phyloP scores from a whole-genome alignment of 768 basidiomycete species.

The Psilocybe cyanescens region DNA sequence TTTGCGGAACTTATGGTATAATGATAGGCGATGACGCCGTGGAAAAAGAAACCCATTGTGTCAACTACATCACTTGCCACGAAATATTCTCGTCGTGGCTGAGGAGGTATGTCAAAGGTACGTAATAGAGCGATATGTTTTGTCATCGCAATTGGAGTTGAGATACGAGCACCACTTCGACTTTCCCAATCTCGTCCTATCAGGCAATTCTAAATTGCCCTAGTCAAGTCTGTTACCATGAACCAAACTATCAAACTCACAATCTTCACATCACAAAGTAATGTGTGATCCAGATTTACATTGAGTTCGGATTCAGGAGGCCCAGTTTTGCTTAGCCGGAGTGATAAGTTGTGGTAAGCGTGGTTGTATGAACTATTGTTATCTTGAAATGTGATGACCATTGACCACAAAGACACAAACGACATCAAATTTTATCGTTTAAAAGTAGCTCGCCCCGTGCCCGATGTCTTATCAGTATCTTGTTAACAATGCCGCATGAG shows the following conservation, averaged over 20 bases:
- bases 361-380: too few species aligned
- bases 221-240: neutral
- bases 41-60: neutral
- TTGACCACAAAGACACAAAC: too few species aligned
- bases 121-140: neutral
- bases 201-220: neutral
- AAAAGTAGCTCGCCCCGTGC: too few species aligned
- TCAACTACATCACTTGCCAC: conserved; percentile 4
- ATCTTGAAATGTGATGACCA: too few species aligned
- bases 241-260: neutral
- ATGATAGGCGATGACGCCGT: neutral
- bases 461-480: too few species aligned
- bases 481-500: too few species aligned
- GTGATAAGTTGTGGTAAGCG: too few species aligned
- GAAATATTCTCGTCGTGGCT: neutral
- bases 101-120: neutral
- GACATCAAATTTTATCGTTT: too few species aligned
- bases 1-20: neutral
- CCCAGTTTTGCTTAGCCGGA: neutral
- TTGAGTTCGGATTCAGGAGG: neutral
- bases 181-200: neutral
- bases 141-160: too few species aligned
- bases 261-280: neutral
- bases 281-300: neutral
- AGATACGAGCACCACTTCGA: too few species aligned